Evolutionary conservation across 2,329 filamentous ascomycete genomes (phyloP).

Genomic region (Ophiognomonia clavigignenti-juglandacearum): DNA sequence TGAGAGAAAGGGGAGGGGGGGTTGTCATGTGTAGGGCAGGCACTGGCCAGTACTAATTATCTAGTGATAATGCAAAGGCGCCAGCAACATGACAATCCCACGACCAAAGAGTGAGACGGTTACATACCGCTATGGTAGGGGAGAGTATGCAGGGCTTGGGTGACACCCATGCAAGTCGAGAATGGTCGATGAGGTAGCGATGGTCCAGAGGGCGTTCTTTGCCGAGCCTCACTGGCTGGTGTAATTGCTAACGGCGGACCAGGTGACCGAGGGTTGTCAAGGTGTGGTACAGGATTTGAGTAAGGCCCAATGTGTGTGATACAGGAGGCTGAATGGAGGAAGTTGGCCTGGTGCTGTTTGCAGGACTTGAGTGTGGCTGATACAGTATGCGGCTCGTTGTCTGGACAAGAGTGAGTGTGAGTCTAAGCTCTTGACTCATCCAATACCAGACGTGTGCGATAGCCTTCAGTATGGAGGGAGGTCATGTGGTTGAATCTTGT

Average conservation of each 20-base stretch:
- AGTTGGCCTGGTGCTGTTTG: too few relatives aligned
- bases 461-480: too few relatives aligned
- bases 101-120: too few relatives aligned
- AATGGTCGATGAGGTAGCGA: too few relatives aligned
- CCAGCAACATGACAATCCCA: too few relatives aligned
- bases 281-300: too few relatives aligned
- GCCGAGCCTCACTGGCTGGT: background rate
- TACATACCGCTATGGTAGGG: background rate
- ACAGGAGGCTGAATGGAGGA: too few relatives aligned
- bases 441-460: background rate
- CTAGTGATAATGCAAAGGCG: background rate
- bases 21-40: background rate
- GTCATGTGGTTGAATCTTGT: background rate
- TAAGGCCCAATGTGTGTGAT: too few relatives aligned
- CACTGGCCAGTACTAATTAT: background rate
- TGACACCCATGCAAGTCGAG: background rate
- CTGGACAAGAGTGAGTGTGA: background rate
- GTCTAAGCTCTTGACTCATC: background rate
- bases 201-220: too few relatives aligned
- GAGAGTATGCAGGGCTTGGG: background rate
- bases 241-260: background rate
- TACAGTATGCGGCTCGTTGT: too few relatives aligned
- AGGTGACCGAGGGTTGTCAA: slow-evolving; percentile 4
- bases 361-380: too few relatives aligned
- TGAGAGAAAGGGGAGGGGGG: background rate